phyloP scores from a whole-genome alignment of 495 filamentous ascomycete species.

The Xylaria telfairii region DNA sequence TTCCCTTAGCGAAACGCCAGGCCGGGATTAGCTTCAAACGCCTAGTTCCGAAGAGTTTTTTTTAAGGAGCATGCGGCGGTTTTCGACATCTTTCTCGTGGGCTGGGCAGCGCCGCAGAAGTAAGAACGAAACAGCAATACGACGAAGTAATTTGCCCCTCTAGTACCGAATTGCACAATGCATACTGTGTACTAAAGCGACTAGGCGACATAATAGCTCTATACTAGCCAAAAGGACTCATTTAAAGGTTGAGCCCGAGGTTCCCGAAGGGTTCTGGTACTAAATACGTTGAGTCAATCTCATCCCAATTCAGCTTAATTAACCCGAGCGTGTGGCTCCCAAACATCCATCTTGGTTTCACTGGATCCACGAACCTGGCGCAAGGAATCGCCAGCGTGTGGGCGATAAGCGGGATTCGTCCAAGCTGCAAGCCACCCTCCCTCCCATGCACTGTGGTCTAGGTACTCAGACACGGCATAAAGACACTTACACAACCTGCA shows the following conservation, averaged over 20 bases:
- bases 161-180: background rate
- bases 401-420: conserved; percentile 25
- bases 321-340: conserved; percentile 27
- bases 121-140: conserved; percentile 3
- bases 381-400: conserved; percentile 23
- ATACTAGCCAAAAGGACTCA: background rate
- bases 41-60: conserved; percentile 22
- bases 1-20: background rate
- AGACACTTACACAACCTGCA: conserved; percentile 7
- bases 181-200: conserved; percentile 12
- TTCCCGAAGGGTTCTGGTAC: conserved; percentile 4
- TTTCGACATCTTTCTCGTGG: background rate
- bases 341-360: conserved; percentile 18
- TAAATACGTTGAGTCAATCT: conserved; percentile 11
- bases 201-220: background rate
- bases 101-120: conserved; percentile 1
- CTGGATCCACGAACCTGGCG: conserved; percentile 29
- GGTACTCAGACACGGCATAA: conserved; percentile 14
- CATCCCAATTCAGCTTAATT: conserved; percentile 17
- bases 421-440: conserved; percentile 28
- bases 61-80: background rate
- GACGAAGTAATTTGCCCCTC: conserved; percentile 9
- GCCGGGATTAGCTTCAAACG: conserved; percentile 22
- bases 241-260: conserved; percentile 15
- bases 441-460: conserved; percentile 17